Evolutionary conservation across 2,329 filamentous ascomycete species (phyloP).

Genomic region (Leptographium wingfieldii): DNA sequence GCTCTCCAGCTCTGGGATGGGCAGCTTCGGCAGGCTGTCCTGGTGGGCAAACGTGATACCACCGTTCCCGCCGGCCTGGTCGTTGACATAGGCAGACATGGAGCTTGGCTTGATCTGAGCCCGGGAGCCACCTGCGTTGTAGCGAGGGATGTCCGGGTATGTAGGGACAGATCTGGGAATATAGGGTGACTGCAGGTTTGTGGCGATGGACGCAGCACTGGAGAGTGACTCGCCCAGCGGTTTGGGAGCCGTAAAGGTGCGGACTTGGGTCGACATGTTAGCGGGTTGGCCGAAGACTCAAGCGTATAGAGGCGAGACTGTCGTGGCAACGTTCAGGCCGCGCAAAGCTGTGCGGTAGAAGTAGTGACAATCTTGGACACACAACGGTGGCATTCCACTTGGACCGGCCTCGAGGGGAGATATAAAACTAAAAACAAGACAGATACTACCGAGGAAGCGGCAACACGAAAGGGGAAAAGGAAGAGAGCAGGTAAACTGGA

Average conservation of each 20-base stretch:
- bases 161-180: slow-evolving; percentile 27
- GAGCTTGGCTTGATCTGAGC: slow-evolving; percentile 11
- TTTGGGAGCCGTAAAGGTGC: slow-evolving; percentile 55
- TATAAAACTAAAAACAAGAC: background rate
- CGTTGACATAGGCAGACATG: slow-evolving; percentile 23
- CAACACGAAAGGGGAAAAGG: background rate
- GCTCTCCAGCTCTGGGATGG: slow-evolving; percentile 75
- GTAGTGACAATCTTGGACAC: slow-evolving; percentile 78
- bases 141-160: slow-evolving; percentile 21
- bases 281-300: slow-evolving; percentile 26
- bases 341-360: slow-evolving; percentile 85
- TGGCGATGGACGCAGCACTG: slow-evolving; percentile 20
- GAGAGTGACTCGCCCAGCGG: slow-evolving; percentile 60
- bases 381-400: slow-evolving; percentile 68
- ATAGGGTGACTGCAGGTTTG: slow-evolving; percentile 10
- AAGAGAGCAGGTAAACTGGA: background rate
- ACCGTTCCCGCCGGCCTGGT: slow-evolving; percentile 42
- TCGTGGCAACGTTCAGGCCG: slow-evolving; percentile 70
- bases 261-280: slow-evolving; percentile 54
- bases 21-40: slow-evolving; percentile 78
- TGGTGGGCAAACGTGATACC: slow-evolving; percentile 84
- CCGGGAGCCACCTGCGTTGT: slow-evolving; percentile 13
- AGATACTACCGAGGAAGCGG: background rate
- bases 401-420: background rate
- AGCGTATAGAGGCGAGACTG: slow-evolving; percentile 63